Base-by-base conservation (phyloP, 2,329 filamentous ascomycete species). In the Eutypella sp. region DNA sequence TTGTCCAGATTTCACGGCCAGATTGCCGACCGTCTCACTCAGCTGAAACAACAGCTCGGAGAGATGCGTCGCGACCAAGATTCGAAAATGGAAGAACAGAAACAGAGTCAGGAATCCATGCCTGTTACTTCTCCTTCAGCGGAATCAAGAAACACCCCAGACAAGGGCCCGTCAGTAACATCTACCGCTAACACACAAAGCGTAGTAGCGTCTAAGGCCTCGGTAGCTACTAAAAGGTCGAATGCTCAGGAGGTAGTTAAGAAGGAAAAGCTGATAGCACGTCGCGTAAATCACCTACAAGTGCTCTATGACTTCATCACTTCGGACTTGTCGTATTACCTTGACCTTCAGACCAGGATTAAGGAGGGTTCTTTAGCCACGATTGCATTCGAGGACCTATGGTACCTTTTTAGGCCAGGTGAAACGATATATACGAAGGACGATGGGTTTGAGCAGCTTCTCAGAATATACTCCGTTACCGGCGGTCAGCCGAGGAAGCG, bases 371-470 rank as follows among this genome's bases (percentile, higher is more conserved):
- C 33, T 13, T 13, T 48, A 18, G 23, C 42, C 7, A 22, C 33
- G 8, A 48, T 48, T 24, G 34, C 25, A 19, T 48, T 46, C 18
- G 40, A 40, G 29, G 42, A 48, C 15, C 13, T 48, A 24, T 48
- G 47, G 47, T 44, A 43, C 15, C 29, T 48, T 3, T 46, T 46
- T 31, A 33, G 16, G 11, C 40, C 43, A 8, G 47, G 47, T 10
- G 47, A 48, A 16, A 15, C 43, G 3, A 16, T 48, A 15, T 45
- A 46, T 36, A 19, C 34, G 16, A 3, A 16, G 10, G 34, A 27
- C 5, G 16, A 44, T 6, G 46, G 41, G 4, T 44, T 37, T 23
- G 46, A 47, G 22, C 46, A 47, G 20, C 27, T 44, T 2, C 44
- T 44, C 16, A 38, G 23, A 27, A 42, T 31, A 2, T 47, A 47